These are phyloP conservation scores for Xerocomellus intermedius DNA, from an alignment of 768 basidiomycete species.

Conservation along the genomic window DNA sequence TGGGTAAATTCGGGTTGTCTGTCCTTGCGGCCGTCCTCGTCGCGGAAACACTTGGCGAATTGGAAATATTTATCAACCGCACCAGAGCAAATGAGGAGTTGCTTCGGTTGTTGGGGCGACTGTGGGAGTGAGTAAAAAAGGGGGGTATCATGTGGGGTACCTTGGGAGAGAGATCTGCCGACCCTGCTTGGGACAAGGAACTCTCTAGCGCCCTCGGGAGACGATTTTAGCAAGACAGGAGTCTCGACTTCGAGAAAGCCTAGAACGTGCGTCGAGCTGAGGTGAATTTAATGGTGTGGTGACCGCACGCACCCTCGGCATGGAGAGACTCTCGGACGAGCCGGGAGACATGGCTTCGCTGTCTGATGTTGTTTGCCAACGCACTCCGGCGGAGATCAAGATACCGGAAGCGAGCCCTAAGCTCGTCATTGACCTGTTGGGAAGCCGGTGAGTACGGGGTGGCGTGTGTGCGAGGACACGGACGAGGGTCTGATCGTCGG, in stretches of 20 bases:
- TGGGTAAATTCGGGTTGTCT: slow-evolving; percentile 98
- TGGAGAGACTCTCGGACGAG: slow-evolving; percentile 71
- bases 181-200: slow-evolving; percentile 84
- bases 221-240: slow-evolving; percentile 84
- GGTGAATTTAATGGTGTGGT: slow-evolving; percentile 5
- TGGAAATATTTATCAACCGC: slow-evolving; percentile 90
- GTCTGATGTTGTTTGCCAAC: slow-evolving; percentile 76
- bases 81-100: slow-evolving; percentile 87
- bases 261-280: slow-evolving; percentile 31
- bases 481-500: slow-evolving; percentile 73
- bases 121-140: slow-evolving; percentile 89
- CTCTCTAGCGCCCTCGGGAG: slow-evolving; percentile 93
- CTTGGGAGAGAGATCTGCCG: slow-evolving; percentile 31
- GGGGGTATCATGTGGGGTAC: slow-evolving; percentile 26
- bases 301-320: slow-evolving; percentile 55
- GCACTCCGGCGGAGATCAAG: slow-evolving; percentile 80
- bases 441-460: background rate
- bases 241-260: slow-evolving; percentile 95
- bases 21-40: slow-evolving; percentile 93
- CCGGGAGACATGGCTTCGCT: slow-evolving; percentile 79
- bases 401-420: slow-evolving; percentile 82
- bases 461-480: slow-evolving; percentile 27
- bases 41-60: slow-evolving; percentile 91
- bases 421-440: slow-evolving; percentile 76
- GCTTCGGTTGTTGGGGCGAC: slow-evolving; percentile 96